These are phyloP conservation scores for Colletotrichum siamense DNA, from an alignment of 2,329 filamentous ascomycete genomes.

Conservation along the genomic window DNA sequence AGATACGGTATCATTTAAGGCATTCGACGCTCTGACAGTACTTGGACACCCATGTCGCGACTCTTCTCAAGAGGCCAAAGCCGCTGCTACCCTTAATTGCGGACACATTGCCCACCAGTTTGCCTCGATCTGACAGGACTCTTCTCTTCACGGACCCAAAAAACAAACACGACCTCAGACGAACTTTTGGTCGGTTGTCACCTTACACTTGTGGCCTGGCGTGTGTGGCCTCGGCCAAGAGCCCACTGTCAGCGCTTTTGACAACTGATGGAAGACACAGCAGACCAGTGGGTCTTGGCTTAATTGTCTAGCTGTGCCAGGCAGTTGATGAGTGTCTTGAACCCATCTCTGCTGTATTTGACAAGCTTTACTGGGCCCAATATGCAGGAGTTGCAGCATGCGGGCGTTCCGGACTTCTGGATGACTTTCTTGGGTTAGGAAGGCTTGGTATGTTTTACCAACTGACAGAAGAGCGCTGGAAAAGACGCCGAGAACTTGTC, in stretches of 20 bases:
- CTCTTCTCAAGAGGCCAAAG: neutral
- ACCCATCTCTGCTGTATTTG: neutral
- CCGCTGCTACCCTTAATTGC: slow-evolving; percentile 12
- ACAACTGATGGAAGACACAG: slow-evolving; percentile 3
- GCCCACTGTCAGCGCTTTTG: neutral
- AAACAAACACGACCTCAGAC: neutral
- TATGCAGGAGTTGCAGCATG: neutral
- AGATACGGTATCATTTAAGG: neutral
- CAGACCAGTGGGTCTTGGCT: neutral
- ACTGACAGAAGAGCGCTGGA: neutral
- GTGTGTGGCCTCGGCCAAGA: neutral
- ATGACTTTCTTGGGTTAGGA: neutral
- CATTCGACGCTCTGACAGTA: neutral
- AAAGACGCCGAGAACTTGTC: neutral
- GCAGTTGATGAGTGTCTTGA: neutral
- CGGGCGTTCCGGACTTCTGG: neutral
- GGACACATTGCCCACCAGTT: neutral
- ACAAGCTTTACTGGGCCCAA: neutral
- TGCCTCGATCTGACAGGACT: neutral
- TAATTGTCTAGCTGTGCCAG: neutral
- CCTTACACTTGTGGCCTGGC: slow-evolving; percentile 10
- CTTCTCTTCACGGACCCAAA: neutral
- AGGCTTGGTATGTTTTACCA: neutral
- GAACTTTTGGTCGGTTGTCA: neutral
- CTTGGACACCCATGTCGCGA: neutral